A percentile compares a stretch with the other conserved stretches of the same genome.
Evolutionary conservation across 2,329 filamentous ascomycete species (phyloP).

Genomic region (Aureobasidium mangrovei): DNA sequence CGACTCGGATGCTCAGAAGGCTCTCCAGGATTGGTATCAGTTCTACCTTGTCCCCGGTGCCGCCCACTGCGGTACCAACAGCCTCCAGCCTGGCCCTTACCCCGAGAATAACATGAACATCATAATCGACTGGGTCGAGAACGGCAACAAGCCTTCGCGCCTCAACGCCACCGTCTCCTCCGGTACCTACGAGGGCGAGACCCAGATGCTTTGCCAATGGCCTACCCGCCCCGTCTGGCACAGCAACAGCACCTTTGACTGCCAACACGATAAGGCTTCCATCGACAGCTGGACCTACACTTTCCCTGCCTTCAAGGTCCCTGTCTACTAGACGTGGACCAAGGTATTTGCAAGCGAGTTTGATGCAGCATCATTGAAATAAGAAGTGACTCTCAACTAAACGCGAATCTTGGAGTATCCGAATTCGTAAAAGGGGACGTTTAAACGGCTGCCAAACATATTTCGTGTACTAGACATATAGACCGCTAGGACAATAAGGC

Average conservation of each 20-base stretch:
- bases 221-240: slow-evolving; percentile 36
- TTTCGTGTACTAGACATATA: too few species aligned
- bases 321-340: slow-evolving; percentile 26
- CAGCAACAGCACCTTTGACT: slow-evolving; percentile 28
- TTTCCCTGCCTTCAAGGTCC: slow-evolving; percentile 32
- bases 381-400: too few species aligned
- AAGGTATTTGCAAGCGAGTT: too few species aligned
- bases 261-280: slow-evolving; percentile 31
- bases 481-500: too few species aligned
- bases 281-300: slow-evolving; percentile 34
- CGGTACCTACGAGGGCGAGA: slow-evolving; percentile 24
- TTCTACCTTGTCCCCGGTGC: slow-evolving; percentile 48
- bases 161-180: slow-evolving; percentile 34
- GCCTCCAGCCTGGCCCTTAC: slow-evolving; percentile 30
- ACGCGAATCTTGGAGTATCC: too few species aligned
- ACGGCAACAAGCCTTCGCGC: slow-evolving; percentile 35
- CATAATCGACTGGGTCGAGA: slow-evolving; percentile 47
- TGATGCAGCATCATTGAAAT: too few species aligned
- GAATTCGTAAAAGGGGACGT: too few species aligned
- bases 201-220: slow-evolving; percentile 36
- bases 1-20: slow-evolving; percentile 14
- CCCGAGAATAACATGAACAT: slow-evolving; percentile 38
- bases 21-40: slow-evolving; percentile 46
- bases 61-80: slow-evolving; percentile 43
- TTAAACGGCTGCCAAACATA: too few species aligned